Evolutionary conservation across 2,329 filamentous ascomycete species (phyloP).

Genomic region (Proliferodiscus dingleyae): DNA sequence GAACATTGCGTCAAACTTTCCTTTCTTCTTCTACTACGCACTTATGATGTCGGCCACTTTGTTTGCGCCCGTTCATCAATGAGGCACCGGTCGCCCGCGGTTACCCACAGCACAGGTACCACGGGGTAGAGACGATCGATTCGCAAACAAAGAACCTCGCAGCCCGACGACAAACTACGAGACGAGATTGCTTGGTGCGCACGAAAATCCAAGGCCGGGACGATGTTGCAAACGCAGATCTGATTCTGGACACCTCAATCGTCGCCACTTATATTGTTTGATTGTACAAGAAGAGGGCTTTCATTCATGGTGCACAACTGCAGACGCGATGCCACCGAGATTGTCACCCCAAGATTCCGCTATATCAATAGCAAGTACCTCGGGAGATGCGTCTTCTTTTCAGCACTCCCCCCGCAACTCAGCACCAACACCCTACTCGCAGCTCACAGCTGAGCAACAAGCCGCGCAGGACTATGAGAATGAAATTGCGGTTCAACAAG

Average conservation of each 20-base stretch:
- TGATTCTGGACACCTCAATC: not conserved
- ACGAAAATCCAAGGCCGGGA: not conserved
- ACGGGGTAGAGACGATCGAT: not conserved
- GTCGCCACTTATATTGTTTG: not conserved
- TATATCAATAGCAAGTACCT: conserved; percentile 12
- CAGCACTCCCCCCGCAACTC: not conserved
- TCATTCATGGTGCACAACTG: not conserved
- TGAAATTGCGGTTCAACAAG: conserved; percentile 20
- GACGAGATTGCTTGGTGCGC: not conserved
- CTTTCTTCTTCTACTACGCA: too few relatives aligned
- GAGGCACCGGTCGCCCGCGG: not conserved
- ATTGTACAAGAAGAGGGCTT: not conserved
- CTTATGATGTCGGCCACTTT: not conserved
- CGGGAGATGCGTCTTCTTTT: not conserved
- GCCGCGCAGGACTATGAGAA: conserved; percentile 19
- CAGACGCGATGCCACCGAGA: not conserved
- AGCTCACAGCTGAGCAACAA: conserved; percentile 14
- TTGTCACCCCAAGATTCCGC: conserved; percentile 17
- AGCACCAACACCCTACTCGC: conserved; percentile 1
- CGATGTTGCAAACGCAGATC: too few relatives aligned
- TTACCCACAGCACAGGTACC: not conserved
- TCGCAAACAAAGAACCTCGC: too few relatives aligned
- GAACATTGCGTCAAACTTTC: too few relatives aligned
- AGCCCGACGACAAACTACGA: not conserved
- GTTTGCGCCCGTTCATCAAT: not conserved